Base-by-base conservation (phyloP, 2,329 filamentous ascomycete species). In the Aspergillus bombycis region DNA sequence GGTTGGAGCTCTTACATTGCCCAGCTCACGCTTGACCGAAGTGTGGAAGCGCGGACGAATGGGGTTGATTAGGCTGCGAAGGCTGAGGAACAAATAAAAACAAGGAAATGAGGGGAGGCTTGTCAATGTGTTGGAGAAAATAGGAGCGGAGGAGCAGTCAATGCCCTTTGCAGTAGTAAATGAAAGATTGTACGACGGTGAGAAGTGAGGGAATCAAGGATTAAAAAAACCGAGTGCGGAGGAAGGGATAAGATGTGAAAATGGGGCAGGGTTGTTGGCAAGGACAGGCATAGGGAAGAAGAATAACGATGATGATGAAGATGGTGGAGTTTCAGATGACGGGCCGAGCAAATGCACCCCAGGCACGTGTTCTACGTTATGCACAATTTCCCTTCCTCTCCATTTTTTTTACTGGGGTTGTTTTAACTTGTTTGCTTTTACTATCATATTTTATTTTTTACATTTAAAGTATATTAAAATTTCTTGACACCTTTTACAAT, bases 1-100 rank as follows among this genome's bases (percentile, higher is more conserved):
- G 32, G 16, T 53, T 23, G 34, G 57, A 50, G 21, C 43, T 46
- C 43, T 66, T 60, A 68, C 66, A 68, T 65, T 66, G 66, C 66
- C 52, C 52, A 26, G 12, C 52, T 38, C 4, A 36, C 23, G 30
- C n/a, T 36, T 38, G n/a, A 55, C n/a, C 32, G 10, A 38, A 55
- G 21, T 26, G 21, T 55, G 34, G 52, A 38, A 57, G 57, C 54
- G 58, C 50, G 58, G 59, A 62, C 28, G 26, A 54, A 45, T 26
- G 43, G 30, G 23, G 30, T 45, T 6, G 38, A 57, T 32, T 48
- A 48, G 34, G 52, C n/a, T 23, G 52, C 36, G 46, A 41, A 54
- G 52, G 52, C 52, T 32, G 28, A 55, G 52, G 34, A 55, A 38
- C 21, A 23, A 55, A 32, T 26, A 11, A 38, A 55, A 55, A 55